Conservation (phyloP, 257 asterid species). For the Salvia rosmarinus region DNA sequence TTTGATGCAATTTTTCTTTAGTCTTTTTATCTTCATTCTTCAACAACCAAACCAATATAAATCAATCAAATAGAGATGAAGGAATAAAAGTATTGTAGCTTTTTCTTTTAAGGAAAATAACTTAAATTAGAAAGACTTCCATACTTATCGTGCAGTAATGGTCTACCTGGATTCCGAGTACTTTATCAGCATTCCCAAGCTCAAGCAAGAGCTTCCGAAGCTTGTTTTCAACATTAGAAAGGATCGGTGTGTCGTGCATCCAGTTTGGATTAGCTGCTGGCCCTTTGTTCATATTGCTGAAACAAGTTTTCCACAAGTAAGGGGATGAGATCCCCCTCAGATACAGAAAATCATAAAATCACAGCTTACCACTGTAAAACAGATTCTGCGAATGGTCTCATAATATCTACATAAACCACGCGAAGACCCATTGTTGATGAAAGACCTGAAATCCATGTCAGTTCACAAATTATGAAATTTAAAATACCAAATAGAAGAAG, state of each 20-base stretch:
- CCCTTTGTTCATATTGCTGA: conserved; percentile 73
- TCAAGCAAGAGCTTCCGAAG: conserved; percentile 80
- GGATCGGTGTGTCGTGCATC: conserved; percentile 76
- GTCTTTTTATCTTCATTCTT: conserved; percentile 11
- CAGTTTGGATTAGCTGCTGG: conserved; percentile 70
- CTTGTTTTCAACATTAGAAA: conserved; percentile 81
- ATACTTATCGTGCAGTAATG: conserved; percentile 24
- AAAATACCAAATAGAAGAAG: conserved; percentile 34
- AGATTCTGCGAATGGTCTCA: conserved; percentile 99
- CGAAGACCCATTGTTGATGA: conserved; percentile 88
- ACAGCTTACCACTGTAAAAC: conserved; percentile 70
- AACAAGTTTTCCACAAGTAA: conserved; percentile 41
- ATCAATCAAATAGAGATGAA: neutral
- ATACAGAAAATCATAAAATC: conserved; percentile 27
- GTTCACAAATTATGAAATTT: conserved; percentile 30
- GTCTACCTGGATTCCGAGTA: conserved; percentile 94
- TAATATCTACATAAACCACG: conserved; percentile 75
- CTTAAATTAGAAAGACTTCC: neutral
- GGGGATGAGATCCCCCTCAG: conserved; percentile 34
- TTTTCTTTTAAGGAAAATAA: neutral
- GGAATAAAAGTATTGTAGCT: neutral
- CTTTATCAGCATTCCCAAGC: conserved; percentile 83
- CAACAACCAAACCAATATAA: conserved; percentile 25
- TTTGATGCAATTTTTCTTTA: conserved; percentile 16
- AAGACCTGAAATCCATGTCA: conserved; percentile 67